Conservation (phyloP, 2,329 filamentous ascomycete species). For the Sclerotinia spermophila region DNA sequence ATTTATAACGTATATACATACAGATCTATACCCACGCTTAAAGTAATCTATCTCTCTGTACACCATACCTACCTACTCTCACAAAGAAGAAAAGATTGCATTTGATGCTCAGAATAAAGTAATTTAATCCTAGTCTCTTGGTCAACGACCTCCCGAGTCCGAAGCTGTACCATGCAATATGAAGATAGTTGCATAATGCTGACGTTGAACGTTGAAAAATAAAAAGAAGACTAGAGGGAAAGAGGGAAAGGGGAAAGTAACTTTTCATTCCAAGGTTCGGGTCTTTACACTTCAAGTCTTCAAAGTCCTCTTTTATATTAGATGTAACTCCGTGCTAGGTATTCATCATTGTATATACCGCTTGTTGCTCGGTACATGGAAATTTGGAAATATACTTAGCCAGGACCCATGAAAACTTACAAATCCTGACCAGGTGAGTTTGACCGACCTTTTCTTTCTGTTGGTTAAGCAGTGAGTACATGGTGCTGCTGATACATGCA, state of each 20-base stretch:
- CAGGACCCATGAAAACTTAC: background rate
- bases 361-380: background rate
- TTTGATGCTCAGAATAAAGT: background rate
- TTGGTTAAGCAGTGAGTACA: background rate
- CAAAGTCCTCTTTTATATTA: background rate
- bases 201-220: background rate
- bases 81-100: background rate
- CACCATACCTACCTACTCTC: background rate
- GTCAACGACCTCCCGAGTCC: background rate
- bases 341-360: background rate
- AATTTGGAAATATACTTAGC: background rate
- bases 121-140: background rate
- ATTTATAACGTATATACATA: background rate
- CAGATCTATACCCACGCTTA: background rate
- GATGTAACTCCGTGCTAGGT: background rate
- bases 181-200: slow-evolving; percentile 4
- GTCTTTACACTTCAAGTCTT: background rate
- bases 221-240: background rate
- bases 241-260: background rate
- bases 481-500: background rate
- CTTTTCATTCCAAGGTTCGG: background rate
- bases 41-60: background rate
- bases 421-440: background rate
- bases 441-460: background rate
- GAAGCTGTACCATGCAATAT: background rate